Evolutionary conservation across 2,329 filamentous ascomycete species (phyloP).

Genomic region (Trichoderma harzianum): DNA sequence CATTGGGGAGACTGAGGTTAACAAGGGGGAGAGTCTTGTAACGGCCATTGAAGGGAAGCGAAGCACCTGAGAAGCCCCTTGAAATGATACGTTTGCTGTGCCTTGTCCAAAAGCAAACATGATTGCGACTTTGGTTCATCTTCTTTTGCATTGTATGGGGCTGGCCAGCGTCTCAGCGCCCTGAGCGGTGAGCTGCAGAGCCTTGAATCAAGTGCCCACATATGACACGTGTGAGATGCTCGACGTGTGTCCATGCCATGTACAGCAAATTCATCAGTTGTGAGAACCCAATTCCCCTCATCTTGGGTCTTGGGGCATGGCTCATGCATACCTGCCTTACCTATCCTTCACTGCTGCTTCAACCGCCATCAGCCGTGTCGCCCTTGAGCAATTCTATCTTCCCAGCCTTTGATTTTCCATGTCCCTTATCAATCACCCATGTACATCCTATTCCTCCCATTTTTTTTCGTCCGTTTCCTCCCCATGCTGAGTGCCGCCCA

Average conservation of each 20-base stretch:
- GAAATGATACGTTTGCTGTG: neutral
- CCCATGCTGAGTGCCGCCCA: conserved; percentile 4
- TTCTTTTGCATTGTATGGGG: neutral
- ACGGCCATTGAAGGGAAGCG: neutral
- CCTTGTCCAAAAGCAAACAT: neutral
- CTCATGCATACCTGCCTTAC: conserved; percentile 17
- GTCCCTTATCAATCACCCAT: neutral
- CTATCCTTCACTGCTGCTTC: neutral
- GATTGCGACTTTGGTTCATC: neutral
- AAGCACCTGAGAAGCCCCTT: neutral
- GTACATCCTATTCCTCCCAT: neutral
- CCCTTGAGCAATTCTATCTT: neutral
- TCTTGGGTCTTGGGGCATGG: neutral
- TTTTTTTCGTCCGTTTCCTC: neutral
- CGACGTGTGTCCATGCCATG: neutral
- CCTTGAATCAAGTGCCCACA: conserved; percentile 1
- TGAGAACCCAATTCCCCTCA: conserved; percentile 15
- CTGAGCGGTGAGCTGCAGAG: conserved; percentile 16
- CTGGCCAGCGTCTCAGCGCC: neutral
- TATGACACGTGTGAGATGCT: conserved; percentile 18
- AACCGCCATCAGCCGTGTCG: neutral
- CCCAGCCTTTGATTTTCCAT: neutral
- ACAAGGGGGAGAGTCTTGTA: neutral
- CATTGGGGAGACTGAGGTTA: neutral
- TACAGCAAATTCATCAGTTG: neutral